Evolutionary conservation across 352 stramenopile species (phyloP).

Genomic region (Phytophthora crassamura): DNA sequence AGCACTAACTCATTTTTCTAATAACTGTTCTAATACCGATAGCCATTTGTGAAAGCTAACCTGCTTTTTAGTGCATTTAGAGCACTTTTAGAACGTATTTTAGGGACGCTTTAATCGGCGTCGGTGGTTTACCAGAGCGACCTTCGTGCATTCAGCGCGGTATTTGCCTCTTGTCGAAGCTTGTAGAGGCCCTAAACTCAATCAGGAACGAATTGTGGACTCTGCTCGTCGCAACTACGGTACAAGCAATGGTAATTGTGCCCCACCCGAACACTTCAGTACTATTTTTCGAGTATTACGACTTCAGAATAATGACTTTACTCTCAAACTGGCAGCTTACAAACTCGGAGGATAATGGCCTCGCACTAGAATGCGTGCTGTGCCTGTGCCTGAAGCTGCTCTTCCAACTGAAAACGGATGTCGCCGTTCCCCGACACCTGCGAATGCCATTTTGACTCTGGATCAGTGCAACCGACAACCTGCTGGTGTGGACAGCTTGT

Average conservation of each 20-base stretch:
- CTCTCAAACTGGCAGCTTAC: slow-evolving; percentile 25
- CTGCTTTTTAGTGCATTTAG: too few relatives aligned
- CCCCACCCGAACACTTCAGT: too few relatives aligned
- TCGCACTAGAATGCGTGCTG: slow-evolving; percentile 33
- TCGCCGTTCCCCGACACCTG: slow-evolving; percentile 18
- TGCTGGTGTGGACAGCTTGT: slow-evolving; percentile 3
- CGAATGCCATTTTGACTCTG: slow-evolving; percentile 34
- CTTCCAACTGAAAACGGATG: slow-evolving; percentile 17
- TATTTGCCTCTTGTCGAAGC: slow-evolving; percentile 24
- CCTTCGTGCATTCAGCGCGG: slow-evolving; percentile 27
- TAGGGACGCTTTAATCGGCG: too few relatives aligned
- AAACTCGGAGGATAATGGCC: slow-evolving; percentile 12
- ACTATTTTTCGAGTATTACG: neutral
- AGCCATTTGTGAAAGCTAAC: too few relatives aligned
- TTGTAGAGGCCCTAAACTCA: slow-evolving; percentile 7
- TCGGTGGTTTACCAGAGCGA: slow-evolving; percentile 24
- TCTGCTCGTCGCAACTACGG: slow-evolving; percentile 23
- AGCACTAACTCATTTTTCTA: too few relatives aligned
- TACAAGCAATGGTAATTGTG: slow-evolving; percentile 36
- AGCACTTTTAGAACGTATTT: too few relatives aligned
- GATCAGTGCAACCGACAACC: slow-evolving; percentile 19
- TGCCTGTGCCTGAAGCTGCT: slow-evolving; percentile 31
- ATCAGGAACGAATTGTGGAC: slow-evolving; percentile 18
- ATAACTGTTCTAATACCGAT: too few relatives aligned
- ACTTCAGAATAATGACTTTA: neutral